Conservation (phyloP, 2,329 filamentous ascomycete species). For the Fusarium fracticaudum region DNA sequence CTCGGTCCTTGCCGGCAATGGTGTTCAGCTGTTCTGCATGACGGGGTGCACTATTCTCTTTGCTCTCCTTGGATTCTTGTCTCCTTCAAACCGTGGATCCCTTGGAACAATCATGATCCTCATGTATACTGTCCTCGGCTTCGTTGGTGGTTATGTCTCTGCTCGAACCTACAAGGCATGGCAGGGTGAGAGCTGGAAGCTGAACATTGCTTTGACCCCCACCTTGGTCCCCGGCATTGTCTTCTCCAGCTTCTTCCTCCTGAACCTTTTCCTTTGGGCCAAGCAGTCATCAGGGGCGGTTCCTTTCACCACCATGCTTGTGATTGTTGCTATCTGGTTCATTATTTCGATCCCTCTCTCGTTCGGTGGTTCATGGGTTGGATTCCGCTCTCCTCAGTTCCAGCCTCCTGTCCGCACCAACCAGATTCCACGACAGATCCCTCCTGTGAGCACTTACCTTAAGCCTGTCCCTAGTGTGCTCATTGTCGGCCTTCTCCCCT, state of each 20-base stretch:
- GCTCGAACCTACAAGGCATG: constrained; percentile 94
- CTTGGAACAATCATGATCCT: constrained; percentile 93
- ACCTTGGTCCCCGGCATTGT: constrained; percentile 86
- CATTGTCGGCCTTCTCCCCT: constrained; percentile 90
- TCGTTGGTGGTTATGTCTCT: constrained; percentile 90
- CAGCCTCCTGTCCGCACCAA: constrained; percentile 91
- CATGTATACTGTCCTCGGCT: constrained; percentile 91
- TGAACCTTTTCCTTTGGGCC: constrained; percentile 96
- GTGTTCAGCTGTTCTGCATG: constrained; percentile 97
- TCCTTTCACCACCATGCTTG: constrained; percentile 95
- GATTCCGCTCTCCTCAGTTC: constrained; percentile 79
- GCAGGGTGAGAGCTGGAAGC: constrained; percentile 91
- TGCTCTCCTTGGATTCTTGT: constrained; percentile 92
- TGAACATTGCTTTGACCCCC: constrained; percentile 90
- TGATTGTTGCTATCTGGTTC: constrained; percentile 95
- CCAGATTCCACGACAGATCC: constrained; percentile 97
- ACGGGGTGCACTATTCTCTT: constrained; percentile 93
- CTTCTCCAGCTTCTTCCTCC: constrained; percentile 88
- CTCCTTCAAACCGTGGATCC: constrained; percentile 93
- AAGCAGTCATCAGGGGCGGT: constrained; percentile 93
- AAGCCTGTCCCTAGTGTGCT: constrained; percentile 89
- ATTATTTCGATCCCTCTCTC: constrained; percentile 93
- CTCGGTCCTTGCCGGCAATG: constrained; percentile 89
- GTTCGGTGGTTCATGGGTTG: constrained; percentile 89
- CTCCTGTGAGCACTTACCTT: constrained; percentile 83